These are phyloP conservation scores for Tetracladium marchalianum DNA, from an alignment of 495 filamentous ascomycete species.

Conservation along the genomic window DNA sequence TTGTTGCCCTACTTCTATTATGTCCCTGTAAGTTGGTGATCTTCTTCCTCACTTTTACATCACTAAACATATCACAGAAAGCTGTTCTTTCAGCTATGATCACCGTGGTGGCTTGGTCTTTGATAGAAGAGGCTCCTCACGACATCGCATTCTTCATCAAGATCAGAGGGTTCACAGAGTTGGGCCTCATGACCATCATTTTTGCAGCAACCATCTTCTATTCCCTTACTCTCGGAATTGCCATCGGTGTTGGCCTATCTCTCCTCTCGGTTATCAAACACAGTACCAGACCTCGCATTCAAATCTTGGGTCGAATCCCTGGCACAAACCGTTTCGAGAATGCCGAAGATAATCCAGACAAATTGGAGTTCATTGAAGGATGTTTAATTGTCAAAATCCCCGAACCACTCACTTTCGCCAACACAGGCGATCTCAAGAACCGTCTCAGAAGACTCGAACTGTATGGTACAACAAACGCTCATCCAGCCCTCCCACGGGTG, in stretches of 20 bases:
- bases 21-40: constrained; percentile 57
- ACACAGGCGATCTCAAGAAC: constrained; percentile 85
- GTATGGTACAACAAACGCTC: constrained; percentile 74
- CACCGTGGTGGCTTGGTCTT: constrained; percentile 84
- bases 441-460: constrained; percentile 74
- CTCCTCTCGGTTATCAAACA: constrained; percentile 84
- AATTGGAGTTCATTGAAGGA: constrained; percentile 80
- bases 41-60: not conserved
- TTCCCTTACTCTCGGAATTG: constrained; percentile 75
- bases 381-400: constrained; percentile 95
- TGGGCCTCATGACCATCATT: constrained; percentile 80
- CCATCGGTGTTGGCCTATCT: constrained; percentile 78
- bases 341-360: constrained; percentile 66
- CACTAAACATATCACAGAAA: constrained; percentile 52
- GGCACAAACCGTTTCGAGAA: constrained; percentile 81
- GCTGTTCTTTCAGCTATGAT: constrained; percentile 90
- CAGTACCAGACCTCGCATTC: constrained; percentile 83
- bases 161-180: constrained; percentile 75
- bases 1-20: constrained; percentile 90
- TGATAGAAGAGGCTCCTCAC: constrained; percentile 90
- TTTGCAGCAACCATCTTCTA: constrained; percentile 91
- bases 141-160: constrained; percentile 84
- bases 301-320: constrained; percentile 86
- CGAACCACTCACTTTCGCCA: constrained; percentile 92
- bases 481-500: constrained; percentile 76